Evolutionary conservation across 768 basidiomycete species (phyloP).

Genomic region (Boletus tylopilopsis): DNA sequence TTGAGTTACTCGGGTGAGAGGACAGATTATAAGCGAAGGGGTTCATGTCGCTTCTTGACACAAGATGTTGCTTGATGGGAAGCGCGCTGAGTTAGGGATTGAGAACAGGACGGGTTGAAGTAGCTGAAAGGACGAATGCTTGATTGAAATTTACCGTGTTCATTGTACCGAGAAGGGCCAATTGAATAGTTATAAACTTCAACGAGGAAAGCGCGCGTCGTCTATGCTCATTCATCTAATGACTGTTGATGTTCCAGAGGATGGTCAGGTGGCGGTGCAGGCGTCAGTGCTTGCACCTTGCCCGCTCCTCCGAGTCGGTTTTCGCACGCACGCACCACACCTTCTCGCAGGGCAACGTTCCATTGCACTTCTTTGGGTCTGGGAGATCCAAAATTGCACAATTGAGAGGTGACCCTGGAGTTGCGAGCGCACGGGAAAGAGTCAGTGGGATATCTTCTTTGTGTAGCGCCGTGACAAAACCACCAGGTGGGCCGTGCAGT

Average conservation of each 20-base stretch:
- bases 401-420: slow-evolving; percentile 46
- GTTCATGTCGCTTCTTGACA: too few relatives aligned
- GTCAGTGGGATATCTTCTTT: slow-evolving; percentile 57
- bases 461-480: slow-evolving; percentile 72
- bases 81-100: slow-evolving; percentile 72
- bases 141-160: slow-evolving; percentile 80
- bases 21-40: too few relatives aligned
- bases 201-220: slow-evolving; percentile 75
- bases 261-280: too few relatives aligned
- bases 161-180: neutral
- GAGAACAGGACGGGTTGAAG: slow-evolving; percentile 55
- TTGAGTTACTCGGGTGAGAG: too few relatives aligned
- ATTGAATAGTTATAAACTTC: slow-evolving; percentile 72
- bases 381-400: slow-evolving; percentile 46
- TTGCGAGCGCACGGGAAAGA: slow-evolving; percentile 52
- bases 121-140: slow-evolving; percentile 63
- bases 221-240: neutral
- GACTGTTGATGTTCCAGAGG: too few relatives aligned
- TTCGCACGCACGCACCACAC: too few relatives aligned
- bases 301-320: too few relatives aligned
- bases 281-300: too few relatives aligned
- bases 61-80: slow-evolving; percentile 76
- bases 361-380: too few relatives aligned
- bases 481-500: slow-evolving; percentile 51
- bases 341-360: too few relatives aligned